Evolutionary conservation across 1,284 basidiomycete species (phyloP).

Genomic region (Wolfiporia cocos): DNA sequence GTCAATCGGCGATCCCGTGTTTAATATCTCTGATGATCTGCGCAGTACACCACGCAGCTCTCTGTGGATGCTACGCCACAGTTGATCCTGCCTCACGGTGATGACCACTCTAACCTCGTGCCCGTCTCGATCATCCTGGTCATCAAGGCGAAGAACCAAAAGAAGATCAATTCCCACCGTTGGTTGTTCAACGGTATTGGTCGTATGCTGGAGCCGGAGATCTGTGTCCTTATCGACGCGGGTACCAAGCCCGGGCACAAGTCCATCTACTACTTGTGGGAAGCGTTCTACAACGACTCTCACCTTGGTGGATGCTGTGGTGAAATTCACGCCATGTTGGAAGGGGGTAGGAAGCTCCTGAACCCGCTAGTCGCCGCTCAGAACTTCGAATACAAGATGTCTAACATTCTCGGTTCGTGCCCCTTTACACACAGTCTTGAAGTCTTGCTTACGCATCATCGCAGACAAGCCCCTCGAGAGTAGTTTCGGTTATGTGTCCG

Average conservation of each 20-base stretch:
- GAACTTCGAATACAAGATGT: conserved; percentile 99
- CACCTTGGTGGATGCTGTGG: conserved; percentile 82
- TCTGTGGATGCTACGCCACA: conserved; percentile 88
- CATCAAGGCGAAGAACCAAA: conserved; percentile 95
- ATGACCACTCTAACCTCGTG: conserved; percentile 87
- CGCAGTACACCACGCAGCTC: conserved; percentile 84
- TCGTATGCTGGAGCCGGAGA: conserved; percentile 80
- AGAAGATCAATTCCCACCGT: conserved; percentile 95
- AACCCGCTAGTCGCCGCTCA: conserved; percentile 94
- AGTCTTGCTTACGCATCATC: conserved; percentile 6
- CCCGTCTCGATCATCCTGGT: conserved; percentile 96
- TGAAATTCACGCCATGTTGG: conserved; percentile 93
- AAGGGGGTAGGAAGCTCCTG: conserved; percentile 85
- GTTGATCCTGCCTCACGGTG: conserved; percentile 83
- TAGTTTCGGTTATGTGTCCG: conserved; percentile 93
- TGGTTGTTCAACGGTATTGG: conserved; percentile 99
- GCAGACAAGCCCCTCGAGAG: conserved; percentile 91
- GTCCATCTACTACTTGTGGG: conserved; percentile 97
- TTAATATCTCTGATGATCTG: not conserved
- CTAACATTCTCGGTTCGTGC: conserved; percentile 84
- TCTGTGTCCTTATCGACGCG: conserved; percentile 88
- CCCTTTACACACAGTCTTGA: too few species aligned
- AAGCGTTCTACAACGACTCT: conserved; percentile 77
- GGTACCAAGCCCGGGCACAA: conserved; percentile 97
- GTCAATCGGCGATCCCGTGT: not conserved